Evolutionary conservation across 345 rosid genomes (phyloP).

Genomic region (Aurinia saxatilis): DNA sequence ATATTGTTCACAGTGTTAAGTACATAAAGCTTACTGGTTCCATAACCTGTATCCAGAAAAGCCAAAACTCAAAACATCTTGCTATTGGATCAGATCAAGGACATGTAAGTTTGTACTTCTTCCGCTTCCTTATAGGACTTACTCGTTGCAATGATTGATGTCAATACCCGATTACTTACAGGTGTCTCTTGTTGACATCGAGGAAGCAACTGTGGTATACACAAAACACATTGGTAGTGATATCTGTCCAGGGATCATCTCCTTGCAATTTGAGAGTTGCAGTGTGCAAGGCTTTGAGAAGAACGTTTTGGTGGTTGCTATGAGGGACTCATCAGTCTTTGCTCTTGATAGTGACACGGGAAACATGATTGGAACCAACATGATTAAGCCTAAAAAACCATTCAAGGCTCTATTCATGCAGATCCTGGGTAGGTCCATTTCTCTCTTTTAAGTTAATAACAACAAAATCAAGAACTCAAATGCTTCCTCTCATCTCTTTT

Average conservation of each 20-base stretch:
- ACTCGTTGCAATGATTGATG: neutral
- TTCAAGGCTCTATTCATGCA: constrained; percentile 75
- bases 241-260: constrained; percentile 53
- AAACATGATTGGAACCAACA: constrained; percentile 49
- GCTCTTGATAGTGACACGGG: constrained; percentile 67
- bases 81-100: constrained; percentile 84
- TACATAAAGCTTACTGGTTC: constrained; percentile 60
- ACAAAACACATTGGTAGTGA: constrained; percentile 62
- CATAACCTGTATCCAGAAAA: constrained; percentile 47
- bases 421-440: constrained; percentile 45
- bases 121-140: neutral
- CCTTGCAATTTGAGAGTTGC: constrained; percentile 64
- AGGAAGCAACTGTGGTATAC: constrained; percentile 44
- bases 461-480: neutral
- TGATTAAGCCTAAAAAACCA: constrained; percentile 75
- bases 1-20: constrained; percentile 56
- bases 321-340: constrained; percentile 75
- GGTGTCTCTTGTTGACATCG: constrained; percentile 62
- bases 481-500: constrained; percentile 4
- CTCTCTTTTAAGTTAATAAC: neutral
- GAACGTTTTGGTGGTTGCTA: constrained; percentile 66
- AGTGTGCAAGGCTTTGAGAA: constrained; percentile 68
- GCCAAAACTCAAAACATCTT: constrained; percentile 48
- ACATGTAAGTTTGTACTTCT: constrained; percentile 46
- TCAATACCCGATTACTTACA: constrained; percentile 25